These are phyloP conservation scores for Rehmannia glutinosa DNA, from an alignment of 257 asterid genomes.

Conservation along the genomic window DNA sequence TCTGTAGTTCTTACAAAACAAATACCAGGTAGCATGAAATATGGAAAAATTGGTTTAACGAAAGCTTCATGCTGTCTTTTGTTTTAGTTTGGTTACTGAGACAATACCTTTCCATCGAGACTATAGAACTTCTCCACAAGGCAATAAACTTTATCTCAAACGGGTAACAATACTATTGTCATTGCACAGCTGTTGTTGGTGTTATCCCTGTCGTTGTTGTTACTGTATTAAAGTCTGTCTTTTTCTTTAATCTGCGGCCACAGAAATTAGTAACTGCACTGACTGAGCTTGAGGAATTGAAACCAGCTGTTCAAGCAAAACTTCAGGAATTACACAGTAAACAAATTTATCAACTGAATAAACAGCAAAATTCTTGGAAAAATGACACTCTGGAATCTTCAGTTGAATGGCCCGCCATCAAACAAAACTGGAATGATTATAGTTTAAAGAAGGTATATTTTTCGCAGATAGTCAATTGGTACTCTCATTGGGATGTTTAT, in stretches of 20 bases:
- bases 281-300: constrained; percentile 83
- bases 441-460: constrained; percentile 46
- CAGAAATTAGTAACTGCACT: constrained; percentile 62
- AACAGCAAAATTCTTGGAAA: constrained; percentile 33
- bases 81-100: constrained; percentile 85
- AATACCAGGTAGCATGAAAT: constrained; percentile 21
- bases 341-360: constrained; percentile 33
- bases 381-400: constrained; percentile 36
- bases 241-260: constrained; percentile 14
- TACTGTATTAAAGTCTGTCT: not conserved
- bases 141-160: constrained; percentile 53
- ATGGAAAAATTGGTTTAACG: constrained; percentile 21
- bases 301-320: constrained; percentile 70
- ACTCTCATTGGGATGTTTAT: constrained; percentile 6
- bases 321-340: constrained; percentile 55
- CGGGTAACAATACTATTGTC: constrained; percentile 37
- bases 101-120: constrained; percentile 93
- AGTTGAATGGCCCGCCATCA: constrained; percentile 38
- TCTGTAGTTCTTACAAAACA: not conserved
- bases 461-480: not conserved
- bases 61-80: constrained; percentile 30
- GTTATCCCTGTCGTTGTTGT: not conserved
- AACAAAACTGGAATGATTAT: constrained; percentile 38
- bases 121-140: constrained; percentile 51
- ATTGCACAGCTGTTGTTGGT: constrained; percentile 6